Conservation (phyloP, 495 filamentous ascomycete genomes). For the Massariosphaeria phaeospora region DNA sequence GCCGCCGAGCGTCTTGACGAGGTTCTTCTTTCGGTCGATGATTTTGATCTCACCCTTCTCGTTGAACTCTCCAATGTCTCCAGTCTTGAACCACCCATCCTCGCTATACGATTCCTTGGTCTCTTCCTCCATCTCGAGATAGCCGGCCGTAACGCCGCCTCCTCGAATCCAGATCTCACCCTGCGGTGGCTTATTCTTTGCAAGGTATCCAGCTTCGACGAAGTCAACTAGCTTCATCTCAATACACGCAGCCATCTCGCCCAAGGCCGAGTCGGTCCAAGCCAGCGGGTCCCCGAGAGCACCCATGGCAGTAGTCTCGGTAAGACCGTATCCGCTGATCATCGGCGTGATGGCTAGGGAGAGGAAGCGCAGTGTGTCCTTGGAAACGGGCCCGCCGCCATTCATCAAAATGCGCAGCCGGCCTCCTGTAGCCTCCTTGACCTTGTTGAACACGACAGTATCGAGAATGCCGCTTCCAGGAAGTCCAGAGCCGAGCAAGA, state of each 20-base stretch:
- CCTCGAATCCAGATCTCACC: slow-evolving; percentile 93
- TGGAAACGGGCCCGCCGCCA: slow-evolving; percentile 43
- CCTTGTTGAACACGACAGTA: slow-evolving; percentile 44
- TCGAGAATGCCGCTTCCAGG: slow-evolving; percentile 59
- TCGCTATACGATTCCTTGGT: slow-evolving; percentile 66
- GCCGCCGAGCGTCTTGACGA: slow-evolving; percentile 91
- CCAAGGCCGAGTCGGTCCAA: slow-evolving; percentile 80
- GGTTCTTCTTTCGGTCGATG: slow-evolving; percentile 97
- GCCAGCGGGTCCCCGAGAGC: slow-evolving; percentile 81
- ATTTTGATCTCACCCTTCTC: slow-evolving; percentile 73
- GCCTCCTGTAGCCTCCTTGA: slow-evolving; percentile 44
- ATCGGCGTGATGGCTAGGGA: slow-evolving; percentile 44
- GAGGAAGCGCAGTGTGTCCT: slow-evolving; percentile 45
- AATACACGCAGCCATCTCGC: slow-evolving; percentile 72
- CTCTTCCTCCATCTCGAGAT: slow-evolving; percentile 80
- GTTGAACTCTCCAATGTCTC: slow-evolving; percentile 91
- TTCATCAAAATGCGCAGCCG: slow-evolving; percentile 43
- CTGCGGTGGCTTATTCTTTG: slow-evolving; percentile 84
- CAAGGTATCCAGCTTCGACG: slow-evolving; percentile 83
- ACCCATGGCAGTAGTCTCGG: slow-evolving; percentile 93
- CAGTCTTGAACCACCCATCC: slow-evolving; percentile 94
- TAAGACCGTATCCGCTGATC: slow-evolving; percentile 80
- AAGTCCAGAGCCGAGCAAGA: slow-evolving; percentile 68
- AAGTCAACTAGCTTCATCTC: slow-evolving; percentile 97
- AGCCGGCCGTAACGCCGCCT: slow-evolving; percentile 62